Evolutionary conservation across 2,329 filamentous ascomycete genomes (phyloP).

Genomic region (Aureobasidium sp.): DNA sequence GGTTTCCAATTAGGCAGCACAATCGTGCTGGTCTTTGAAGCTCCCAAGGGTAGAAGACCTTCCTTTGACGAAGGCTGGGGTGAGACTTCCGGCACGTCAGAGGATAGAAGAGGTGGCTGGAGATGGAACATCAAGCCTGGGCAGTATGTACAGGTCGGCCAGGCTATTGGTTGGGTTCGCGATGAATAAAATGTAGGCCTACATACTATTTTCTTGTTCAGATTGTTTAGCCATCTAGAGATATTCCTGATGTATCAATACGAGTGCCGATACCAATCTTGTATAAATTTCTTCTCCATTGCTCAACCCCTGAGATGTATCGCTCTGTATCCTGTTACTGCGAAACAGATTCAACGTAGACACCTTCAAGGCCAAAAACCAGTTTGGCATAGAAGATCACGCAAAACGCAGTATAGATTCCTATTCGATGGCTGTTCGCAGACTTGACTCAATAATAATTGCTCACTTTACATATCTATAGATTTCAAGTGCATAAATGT

Average conservation of each 20-base stretch:
- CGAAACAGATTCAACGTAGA: too few relatives aligned
- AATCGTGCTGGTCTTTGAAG: conserved; percentile 93
- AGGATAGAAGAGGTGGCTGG: conserved; percentile 60
- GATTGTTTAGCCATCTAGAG: background rate
- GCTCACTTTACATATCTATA: background rate
- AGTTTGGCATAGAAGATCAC: too few relatives aligned
- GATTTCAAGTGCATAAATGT: background rate
- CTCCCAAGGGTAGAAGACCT: conserved; percentile 57
- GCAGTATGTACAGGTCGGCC: conserved; percentile 79
- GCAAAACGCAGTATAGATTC: too few relatives aligned
- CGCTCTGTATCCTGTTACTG: too few relatives aligned
- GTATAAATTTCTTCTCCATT: too few relatives aligned
- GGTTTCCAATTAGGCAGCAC: conserved; percentile 95
- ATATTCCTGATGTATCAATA: background rate
- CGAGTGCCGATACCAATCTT: too few relatives aligned
- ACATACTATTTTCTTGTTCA: background rate
- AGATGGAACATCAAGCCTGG: conserved; percentile 82
- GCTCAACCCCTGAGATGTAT: too few relatives aligned
- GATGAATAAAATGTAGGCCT: conserved; percentile 28
- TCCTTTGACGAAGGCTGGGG: conserved; percentile 54
- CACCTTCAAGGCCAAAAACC: too few relatives aligned
- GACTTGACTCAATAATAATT: too few relatives aligned
- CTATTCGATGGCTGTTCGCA: too few relatives aligned
- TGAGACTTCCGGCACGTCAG: conserved; percentile 41
- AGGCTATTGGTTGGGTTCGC: conserved; percentile 71